Evolutionary conservation across 768 basidiomycete genomes (phyloP).

Genomic region (Gloeophyllum trabeum): DNA sequence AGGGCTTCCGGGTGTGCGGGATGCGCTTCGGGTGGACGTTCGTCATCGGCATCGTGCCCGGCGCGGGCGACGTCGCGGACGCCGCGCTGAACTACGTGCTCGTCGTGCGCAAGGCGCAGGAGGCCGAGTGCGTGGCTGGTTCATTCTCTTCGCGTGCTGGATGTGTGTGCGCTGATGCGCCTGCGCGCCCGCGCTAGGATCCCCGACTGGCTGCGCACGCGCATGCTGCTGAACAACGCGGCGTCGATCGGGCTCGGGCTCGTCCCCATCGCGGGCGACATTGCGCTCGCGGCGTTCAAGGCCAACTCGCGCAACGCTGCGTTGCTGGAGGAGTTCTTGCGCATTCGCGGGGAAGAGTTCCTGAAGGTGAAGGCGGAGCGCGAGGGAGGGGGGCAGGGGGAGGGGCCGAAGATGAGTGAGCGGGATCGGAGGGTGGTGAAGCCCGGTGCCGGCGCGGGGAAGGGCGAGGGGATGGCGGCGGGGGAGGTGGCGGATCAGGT

Average conservation of each 20-base stretch:
- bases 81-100: conserved; percentile 61
- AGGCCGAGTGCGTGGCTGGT: conserved; percentile 46
- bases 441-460: conserved; percentile 40
- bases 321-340: conserved; percentile 76
- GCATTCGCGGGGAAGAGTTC: conserved; percentile 66
- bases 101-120: conserved; percentile 61
- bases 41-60: conserved; percentile 60
- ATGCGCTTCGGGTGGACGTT: conserved; percentile 83
- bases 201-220: conserved; percentile 50
- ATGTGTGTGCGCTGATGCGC: background rate
- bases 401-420: conserved; percentile 14
- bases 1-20: conserved; percentile 71
- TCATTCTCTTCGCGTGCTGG: background rate
- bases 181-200: conserved; percentile 26
- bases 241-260: conserved; percentile 56
- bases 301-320: conserved; percentile 85
- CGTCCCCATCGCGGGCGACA: conserved; percentile 66
- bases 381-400: conserved; percentile 8
- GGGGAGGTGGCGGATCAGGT: conserved; percentile 5
- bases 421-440: conserved; percentile 21
- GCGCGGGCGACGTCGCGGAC: conserved; percentile 57
- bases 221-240: conserved; percentile 72
- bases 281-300: conserved; percentile 69
- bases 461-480: conserved; percentile 20
- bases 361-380: conserved; percentile 32